Base-by-base conservation (phyloP, 306 rosid species). In the Lathyrus tuberosus region DNA sequence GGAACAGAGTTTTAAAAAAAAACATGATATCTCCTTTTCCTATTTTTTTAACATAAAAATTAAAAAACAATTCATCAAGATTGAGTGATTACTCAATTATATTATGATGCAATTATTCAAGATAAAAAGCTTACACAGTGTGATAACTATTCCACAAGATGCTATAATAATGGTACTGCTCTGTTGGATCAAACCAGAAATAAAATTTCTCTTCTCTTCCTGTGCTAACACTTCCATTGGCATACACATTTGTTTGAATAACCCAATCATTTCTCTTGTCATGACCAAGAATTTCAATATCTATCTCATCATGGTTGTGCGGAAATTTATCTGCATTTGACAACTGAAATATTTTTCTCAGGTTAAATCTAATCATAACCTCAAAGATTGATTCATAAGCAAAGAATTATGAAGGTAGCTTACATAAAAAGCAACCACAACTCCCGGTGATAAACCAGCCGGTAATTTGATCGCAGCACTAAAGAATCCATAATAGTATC, bases 161-260 rank as follows among this genome's bases (percentile, higher is more conserved):
- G 89, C 87, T 88, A 84, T 88, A 90, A 38, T 84, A 79, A 76
- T 94, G 98, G 59, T 87, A 70, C 76, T 87, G 77, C 17, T 74
- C 61, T 14, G 97, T 88, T 74, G 98, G 98, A 61, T 94, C 98
- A 71, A 94, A 94, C 98, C 97, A 94, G 70, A 88, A 84, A 69
- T 94, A 84, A 77, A 94, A 94, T 72, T 90, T 94, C 83, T 94
- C 98, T 52, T 94, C 98, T 76, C 98, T 90, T 54, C 98, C 98
- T 9, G 96, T 94, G 85, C 81, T 80, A 43, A 87, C 90, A 62
- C 98, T 94, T 78, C 98, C 98, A 85, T 88, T 88, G 30, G 89
- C 87, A 68, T 94, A 94, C 2, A 94, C 12, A 49, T 94, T 94
- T 67, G 97, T 94, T 67, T 94, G 98, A 72, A 94, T 61, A 26